Conservation (phyloP, 352 stramenopile genomes). For the Globisporangium irregulare region DNA sequence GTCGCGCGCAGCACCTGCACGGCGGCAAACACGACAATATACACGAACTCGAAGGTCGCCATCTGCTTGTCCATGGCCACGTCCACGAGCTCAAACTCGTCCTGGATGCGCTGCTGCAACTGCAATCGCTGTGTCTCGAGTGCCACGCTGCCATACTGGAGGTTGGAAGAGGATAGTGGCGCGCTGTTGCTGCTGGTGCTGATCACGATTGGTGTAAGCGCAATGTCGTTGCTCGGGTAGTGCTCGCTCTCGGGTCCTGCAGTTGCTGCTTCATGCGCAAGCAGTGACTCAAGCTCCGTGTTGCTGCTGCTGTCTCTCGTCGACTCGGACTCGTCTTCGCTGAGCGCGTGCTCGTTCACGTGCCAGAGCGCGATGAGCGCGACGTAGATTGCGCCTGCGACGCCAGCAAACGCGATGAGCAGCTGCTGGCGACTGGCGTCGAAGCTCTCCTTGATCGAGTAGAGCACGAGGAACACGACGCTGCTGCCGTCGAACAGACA, state of each 20-base stretch:
- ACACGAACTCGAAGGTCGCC: conserved; percentile 77
- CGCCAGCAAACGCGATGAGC: conserved; percentile 44
- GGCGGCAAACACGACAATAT: conserved; percentile 64
- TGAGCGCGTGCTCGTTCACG: conserved; percentile 60
- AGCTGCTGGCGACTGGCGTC: conserved; percentile 42
- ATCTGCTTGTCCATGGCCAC: conserved; percentile 60
- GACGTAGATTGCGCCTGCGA: conserved; percentile 50
- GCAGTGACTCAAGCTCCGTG: conserved; percentile 17
- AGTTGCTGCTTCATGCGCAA: conserved; percentile 5
- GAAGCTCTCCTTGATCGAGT: conserved; percentile 47
- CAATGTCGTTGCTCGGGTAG: conserved; percentile 19
- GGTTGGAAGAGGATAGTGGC: not conserved
- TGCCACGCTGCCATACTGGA: conserved; percentile 5
- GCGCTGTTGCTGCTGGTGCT: not conserved
- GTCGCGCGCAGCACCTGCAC: conserved; percentile 77
- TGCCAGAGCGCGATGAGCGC: conserved; percentile 73
- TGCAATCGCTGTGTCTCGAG: not conserved
- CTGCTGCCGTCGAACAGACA: conserved; percentile 78
- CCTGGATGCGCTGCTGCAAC: conserved; percentile 14
- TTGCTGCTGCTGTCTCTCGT: conserved; percentile 10
- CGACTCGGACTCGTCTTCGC: conserved; percentile 18
- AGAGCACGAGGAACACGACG: conserved; percentile 70
- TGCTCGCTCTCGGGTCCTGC: conserved; percentile 16
- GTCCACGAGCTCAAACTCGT: conserved; percentile 48
- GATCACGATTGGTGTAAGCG: not conserved